Base-by-base conservation (phyloP, 768 basidiomycete species). In the Mrakia hoshinonis region DNA sequence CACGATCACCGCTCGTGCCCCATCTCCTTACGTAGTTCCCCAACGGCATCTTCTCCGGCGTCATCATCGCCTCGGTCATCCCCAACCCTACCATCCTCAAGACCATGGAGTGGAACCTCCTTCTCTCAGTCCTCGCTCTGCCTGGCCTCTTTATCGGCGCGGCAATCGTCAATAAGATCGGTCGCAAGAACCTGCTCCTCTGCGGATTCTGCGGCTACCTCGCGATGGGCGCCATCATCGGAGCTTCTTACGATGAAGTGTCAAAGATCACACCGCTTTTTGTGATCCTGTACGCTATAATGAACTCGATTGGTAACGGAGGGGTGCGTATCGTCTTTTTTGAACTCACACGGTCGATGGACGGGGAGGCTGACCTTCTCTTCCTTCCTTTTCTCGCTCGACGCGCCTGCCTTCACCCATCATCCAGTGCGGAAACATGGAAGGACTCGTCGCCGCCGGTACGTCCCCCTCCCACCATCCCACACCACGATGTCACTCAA, bases 391-490 rank as follows among this genome's bases (percentile, higher is more conserved):
- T 26, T 13, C 13, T n/a, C 38, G 15, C 36, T 36, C 24, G 22
- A 9, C 87, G 88, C n/a, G n/a, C n/a, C n/a, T n/a, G n/a, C n/a
- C n/a, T n/a, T n/a, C n/a, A n/a, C n/a, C n/a, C n/a, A n/a, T n/a
- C n/a, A n/a, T n/a, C n/a, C n/a, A n/a, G 22, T 87, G 88, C 2
- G 88, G 89, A 26, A 84, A 89, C 75, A 87, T 88, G 85, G 77
- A 87, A 12, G 86, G 86, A 62, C 82, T 88, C 52, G 85, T 86
- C 63, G 86, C 85, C 65, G 84, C 85, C 22, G 49, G 58, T 61
- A 7, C 5, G 58, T 39, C 5, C 31, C 1, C 1, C 54, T 55
- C 26, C 20, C 13, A 24, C 7, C 18, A 11, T 22, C 29, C 18
- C 11, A 13, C 7, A 54, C n/a, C n/a, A n/a, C n/a, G n/a, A n/a